Evolutionary conservation across 2,329 filamentous ascomycete species (phyloP).

Genomic region (Rutstroemia sp.): DNA sequence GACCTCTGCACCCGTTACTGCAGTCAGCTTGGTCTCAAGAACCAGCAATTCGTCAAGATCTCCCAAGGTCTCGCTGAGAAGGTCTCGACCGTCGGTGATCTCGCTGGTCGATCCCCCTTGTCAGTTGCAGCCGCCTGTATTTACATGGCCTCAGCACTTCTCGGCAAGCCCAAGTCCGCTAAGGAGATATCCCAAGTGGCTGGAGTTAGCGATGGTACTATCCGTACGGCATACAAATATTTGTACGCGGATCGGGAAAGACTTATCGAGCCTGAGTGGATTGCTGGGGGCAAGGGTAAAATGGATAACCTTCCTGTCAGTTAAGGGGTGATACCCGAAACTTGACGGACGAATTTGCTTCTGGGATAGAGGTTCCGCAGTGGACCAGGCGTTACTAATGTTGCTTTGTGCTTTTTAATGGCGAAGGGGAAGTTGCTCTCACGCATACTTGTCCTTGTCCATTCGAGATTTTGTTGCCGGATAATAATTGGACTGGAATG

Average conservation of each 20-base stretch:
- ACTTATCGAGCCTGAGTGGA: conserved; percentile 69
- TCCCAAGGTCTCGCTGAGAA: conserved; percentile 71
- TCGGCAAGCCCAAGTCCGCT: conserved; percentile 70
- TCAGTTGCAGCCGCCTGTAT: conserved; percentile 94
- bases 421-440: conserved; percentile 12
- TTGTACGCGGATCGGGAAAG: conserved; percentile 68
- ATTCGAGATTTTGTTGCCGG: conserved; percentile 16
- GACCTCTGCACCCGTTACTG: conserved; percentile 88
- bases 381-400: neutral
- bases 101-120: conserved; percentile 83
- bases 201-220: conserved; percentile 92
- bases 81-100: conserved; percentile 68
- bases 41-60: conserved; percentile 70
- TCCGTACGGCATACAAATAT: conserved; percentile 90
- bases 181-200: conserved; percentile 80
- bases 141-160: conserved; percentile 86
- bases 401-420: conserved; percentile 12
- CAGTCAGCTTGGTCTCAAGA: conserved; percentile 67
- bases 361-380: neutral
- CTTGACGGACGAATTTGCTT: neutral
- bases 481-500: conserved; percentile 11
- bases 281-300: conserved; percentile 62
- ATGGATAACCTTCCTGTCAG: conserved; percentile 58
- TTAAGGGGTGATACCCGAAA: conserved; percentile 26
- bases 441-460: conserved; percentile 8